phyloP scores from a whole-genome alignment of 345 rosid genomes.

The Linum trigynum region DNA sequence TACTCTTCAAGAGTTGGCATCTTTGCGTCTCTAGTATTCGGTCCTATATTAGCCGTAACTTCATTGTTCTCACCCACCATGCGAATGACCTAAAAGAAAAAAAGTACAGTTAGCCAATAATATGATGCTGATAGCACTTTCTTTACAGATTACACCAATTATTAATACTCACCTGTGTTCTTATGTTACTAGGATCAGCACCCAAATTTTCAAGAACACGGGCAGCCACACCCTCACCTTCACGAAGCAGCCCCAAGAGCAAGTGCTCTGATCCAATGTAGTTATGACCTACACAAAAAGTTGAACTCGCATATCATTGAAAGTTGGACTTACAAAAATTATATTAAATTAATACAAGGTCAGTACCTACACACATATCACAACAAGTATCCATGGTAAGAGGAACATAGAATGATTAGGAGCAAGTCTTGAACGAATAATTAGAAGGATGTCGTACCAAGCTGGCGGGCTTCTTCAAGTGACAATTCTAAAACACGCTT shows the following conservation, averaged over 20 bases:
- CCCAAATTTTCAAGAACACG: constrained; percentile 96
- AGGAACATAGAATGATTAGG: not conserved
- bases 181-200: constrained; percentile 82
- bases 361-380: not conserved
- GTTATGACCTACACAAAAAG: constrained; percentile 59
- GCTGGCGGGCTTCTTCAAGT: constrained; percentile 87
- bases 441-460: constrained; percentile 33
- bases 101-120: not conserved
- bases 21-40: constrained; percentile 62
- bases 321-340: not conserved
- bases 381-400: not conserved
- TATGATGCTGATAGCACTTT: not conserved
- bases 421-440: not conserved
- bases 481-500: constrained; percentile 92
- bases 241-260: constrained; percentile 90
- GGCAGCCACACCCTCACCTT: constrained; percentile 99
- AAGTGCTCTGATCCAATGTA: constrained; percentile 98
- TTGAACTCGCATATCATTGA: not conserved
- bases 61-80: constrained; percentile 97
- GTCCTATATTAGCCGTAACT: constrained; percentile 73
- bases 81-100: constrained; percentile 59
- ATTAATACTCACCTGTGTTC: constrained; percentile 63
- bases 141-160: not conserved
- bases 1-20: constrained; percentile 99
- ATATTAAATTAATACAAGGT: not conserved